Evolutionary conservation across 2,329 filamentous ascomycete genomes (phyloP).

Genomic region (Aspergillus ibericus): DNA sequence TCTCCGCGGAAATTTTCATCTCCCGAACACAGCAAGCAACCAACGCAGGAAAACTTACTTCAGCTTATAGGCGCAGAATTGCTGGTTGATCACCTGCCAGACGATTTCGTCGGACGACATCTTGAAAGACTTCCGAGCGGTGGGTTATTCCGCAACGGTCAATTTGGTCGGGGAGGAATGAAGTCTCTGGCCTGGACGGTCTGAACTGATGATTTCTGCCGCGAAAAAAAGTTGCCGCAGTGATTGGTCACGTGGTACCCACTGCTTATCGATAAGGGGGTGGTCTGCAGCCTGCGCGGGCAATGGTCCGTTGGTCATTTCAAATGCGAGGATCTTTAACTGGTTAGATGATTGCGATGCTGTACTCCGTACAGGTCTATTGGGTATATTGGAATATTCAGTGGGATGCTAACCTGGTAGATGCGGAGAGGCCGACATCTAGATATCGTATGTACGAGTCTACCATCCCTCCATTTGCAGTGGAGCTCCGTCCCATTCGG

Average conservation of each 20-base stretch:
- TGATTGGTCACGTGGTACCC: slow-evolving; percentile 26
- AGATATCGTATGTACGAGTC: not conserved
- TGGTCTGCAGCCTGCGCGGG: not conserved
- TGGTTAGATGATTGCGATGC: not conserved
- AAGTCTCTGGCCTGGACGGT: not conserved
- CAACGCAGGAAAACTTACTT: slow-evolving; percentile 58
- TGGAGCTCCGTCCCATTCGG: slow-evolving; percentile 39
- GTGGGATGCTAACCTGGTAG: not conserved
- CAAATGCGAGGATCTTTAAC: not conserved
- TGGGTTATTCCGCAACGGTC: slow-evolving; percentile 16
- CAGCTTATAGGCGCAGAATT: slow-evolving; percentile 92
- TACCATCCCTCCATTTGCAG: slow-evolving; percentile 38
- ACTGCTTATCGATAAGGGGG: slow-evolving; percentile 32
- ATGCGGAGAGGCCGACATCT: not conserved
- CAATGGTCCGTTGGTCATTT: not conserved
- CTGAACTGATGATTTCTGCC: slow-evolving; percentile 17
- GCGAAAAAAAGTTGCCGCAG: slow-evolving; percentile 31
- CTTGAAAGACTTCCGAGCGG: slow-evolving; percentile 9
- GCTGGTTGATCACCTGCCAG: slow-evolving; percentile 95
- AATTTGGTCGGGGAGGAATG: slow-evolving; percentile 17
- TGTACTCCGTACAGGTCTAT: not conserved
- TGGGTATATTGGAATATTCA: not conserved
- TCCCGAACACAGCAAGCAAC: not conserved
- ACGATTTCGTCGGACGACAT: slow-evolving; percentile 97
- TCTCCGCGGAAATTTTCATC: not conserved